A percentile compares a stretch with the other conserved stretches of the same genome.
Evolutionary conservation across 345 rosid genomes (phyloP).

Genomic region (Adansonia digitata): DNA sequence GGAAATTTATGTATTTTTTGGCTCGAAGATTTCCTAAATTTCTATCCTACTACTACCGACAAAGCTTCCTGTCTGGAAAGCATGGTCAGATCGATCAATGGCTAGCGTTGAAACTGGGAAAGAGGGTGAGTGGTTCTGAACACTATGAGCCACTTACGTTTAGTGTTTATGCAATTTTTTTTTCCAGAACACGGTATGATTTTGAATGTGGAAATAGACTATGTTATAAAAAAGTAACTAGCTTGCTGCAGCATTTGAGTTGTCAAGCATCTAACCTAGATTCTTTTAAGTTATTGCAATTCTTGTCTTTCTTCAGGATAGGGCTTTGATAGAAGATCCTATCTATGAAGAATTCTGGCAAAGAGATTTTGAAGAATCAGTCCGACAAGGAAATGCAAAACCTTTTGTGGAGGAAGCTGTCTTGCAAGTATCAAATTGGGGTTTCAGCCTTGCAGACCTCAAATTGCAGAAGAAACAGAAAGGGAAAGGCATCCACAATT

Average conservation of each 20-base stretch:
- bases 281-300: not conserved
- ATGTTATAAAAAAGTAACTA: not conserved
- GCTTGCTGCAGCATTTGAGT: too few relatives aligned
- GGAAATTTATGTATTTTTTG: constrained; percentile 56
- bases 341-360: constrained; percentile 69
- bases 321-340: constrained; percentile 63
- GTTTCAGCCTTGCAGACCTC: constrained; percentile 60
- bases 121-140: constrained; percentile 39
- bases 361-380: constrained; percentile 71
- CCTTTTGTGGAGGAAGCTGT: constrained; percentile 66
- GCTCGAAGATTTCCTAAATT: constrained; percentile 53
- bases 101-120: constrained; percentile 54
- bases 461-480: constrained; percentile 44
- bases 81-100: constrained; percentile 60
- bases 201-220: not conserved
- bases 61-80: constrained; percentile 59
- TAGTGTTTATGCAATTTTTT: not conserved
- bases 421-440: constrained; percentile 64
- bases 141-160: not conserved
- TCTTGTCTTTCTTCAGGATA: constrained; percentile 40
- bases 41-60: constrained; percentile 44
- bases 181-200: not conserved
- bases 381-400: constrained; percentile 52
- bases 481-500: constrained; percentile 40
- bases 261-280: not conserved